phyloP scores from a whole-genome alignment of 345 rosid genomes.

The Heritiera littoralis region DNA sequence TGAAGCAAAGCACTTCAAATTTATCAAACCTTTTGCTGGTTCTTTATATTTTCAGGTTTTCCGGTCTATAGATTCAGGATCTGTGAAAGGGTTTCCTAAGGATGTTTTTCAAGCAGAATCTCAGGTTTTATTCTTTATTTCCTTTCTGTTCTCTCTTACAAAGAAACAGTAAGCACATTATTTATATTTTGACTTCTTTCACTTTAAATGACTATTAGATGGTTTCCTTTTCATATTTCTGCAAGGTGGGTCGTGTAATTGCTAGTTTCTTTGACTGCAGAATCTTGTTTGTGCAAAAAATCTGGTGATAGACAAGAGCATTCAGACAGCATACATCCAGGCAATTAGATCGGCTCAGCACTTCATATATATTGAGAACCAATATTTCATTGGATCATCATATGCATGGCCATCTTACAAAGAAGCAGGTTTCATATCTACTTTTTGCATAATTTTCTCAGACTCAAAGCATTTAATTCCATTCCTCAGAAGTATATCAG shows the following conservation, averaged over 20 bases:
- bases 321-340: slow-evolving; percentile 86
- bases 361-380: slow-evolving; percentile 86
- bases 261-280: slow-evolving; percentile 40
- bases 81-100: slow-evolving; percentile 87
- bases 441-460: slow-evolving; percentile 2
- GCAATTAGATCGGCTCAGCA: slow-evolving; percentile 88
- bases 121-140: slow-evolving; percentile 44
- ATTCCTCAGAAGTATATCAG: not conserved
- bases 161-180: not conserved
- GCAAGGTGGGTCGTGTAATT: not conserved
- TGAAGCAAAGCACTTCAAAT: not conserved
- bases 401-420: slow-evolving; percentile 80
- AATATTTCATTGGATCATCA: slow-evolving; percentile 86
- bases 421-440: slow-evolving; percentile 57
- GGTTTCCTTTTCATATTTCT: not conserved
- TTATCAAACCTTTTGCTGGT: not conserved
- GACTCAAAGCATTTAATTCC: not conserved
- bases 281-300: slow-evolving; percentile 85
- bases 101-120: slow-evolving; percentile 51
- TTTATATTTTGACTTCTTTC: not conserved
- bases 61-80: slow-evolving; percentile 85
- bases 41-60: slow-evolving; percentile 53
- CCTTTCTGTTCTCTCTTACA: not conserved
- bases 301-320: slow-evolving; percentile 83
- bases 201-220: not conserved